Base-by-base conservation (phyloP, 169 alveolate genomes). In the Plasmodium reichenowi region DNA sequence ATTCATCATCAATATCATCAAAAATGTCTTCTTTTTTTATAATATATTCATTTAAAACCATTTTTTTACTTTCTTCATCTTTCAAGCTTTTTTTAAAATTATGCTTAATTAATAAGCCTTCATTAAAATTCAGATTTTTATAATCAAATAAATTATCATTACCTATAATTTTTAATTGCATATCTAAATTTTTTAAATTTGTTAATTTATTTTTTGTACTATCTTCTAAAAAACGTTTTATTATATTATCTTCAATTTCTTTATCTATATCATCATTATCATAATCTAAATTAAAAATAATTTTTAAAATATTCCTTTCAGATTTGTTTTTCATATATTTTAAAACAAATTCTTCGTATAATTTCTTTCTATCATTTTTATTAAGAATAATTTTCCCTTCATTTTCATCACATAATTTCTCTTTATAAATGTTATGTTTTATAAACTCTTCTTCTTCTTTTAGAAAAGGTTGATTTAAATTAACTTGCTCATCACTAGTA, bases 261-360 rank as follows among this genome's bases (percentile, higher is more conserved):
- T 72, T 67, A 66, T 80, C 90, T 5, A 56, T 62, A 5, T 80
- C 47, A 12, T 54, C 54, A 9, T 76, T 32, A 29, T 64, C 58
- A 47, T 67, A 54, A 56, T 80, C 56, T 60, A 80, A 29, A 32
- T 80, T 80, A 56, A 80, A 80, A 80, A 80, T 68, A 10, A 29
- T 67, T 54, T 80, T 80, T 45, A 80, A 3, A 3, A 80, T 80
- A 32, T 80, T 80, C 13, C 90, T 66, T 43, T 80, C 90, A 12
- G 78, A 67, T 26, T 80, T 20, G 13, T 80, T 80, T 38, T 80
- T 67, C 90, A 80, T 80, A 47, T 80, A 72, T 47, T 80, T 80
- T 80, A 80, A 66, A n/a, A 80, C 78, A 54, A 80, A 80, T 38
- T 67, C 80, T 80, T 80, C 90, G 48, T 80, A 80, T 62, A 80